Conservation (phyloP, 805 yeast species). For the Blastobotrys peoriensis region DNA sequence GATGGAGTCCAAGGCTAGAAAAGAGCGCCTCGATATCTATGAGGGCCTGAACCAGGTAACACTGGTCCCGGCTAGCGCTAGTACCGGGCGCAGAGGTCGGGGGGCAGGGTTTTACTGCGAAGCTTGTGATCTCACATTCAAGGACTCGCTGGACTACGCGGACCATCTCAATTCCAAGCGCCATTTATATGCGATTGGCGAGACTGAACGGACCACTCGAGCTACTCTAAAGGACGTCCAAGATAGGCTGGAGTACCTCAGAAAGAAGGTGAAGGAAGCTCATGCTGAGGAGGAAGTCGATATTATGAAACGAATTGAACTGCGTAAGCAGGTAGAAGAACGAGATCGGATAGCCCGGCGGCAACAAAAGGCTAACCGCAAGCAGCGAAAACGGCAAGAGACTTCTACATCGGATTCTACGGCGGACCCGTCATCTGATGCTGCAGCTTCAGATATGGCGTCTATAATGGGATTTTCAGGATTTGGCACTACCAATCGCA, state of each 20-base stretch:
- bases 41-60: conserved; percentile 30
- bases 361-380: conserved; percentile 13
- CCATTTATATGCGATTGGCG: conserved; percentile 38
- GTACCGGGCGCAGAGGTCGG: conserved; percentile 40
- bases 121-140: conserved; percentile 69
- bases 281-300: conserved; percentile 26
- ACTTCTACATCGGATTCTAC: conserved; percentile 15
- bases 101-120: conserved; percentile 85
- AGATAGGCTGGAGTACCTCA: conserved; percentile 33
- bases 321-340: conserved; percentile 35
- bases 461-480: conserved; percentile 55
- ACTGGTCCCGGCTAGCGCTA: conserved; percentile 30
- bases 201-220: conserved; percentile 33
- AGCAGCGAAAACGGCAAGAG: conserved; percentile 8
- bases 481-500: conserved; percentile 45
- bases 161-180: conserved; percentile 78
- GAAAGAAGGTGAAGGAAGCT: conserved; percentile 25
- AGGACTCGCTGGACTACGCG: conserved; percentile 73
- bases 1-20: conserved; percentile 23
- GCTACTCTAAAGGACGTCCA: conserved; percentile 47
- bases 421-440: conserved; percentile 10
- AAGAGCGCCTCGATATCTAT: conserved; percentile 25
- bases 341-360: conserved; percentile 30
- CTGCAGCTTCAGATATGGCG: conserved; percentile 28
- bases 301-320: conserved; percentile 37